Conservation (phyloP, 257 asterid species). For the Gardenia jasminoides region DNA sequence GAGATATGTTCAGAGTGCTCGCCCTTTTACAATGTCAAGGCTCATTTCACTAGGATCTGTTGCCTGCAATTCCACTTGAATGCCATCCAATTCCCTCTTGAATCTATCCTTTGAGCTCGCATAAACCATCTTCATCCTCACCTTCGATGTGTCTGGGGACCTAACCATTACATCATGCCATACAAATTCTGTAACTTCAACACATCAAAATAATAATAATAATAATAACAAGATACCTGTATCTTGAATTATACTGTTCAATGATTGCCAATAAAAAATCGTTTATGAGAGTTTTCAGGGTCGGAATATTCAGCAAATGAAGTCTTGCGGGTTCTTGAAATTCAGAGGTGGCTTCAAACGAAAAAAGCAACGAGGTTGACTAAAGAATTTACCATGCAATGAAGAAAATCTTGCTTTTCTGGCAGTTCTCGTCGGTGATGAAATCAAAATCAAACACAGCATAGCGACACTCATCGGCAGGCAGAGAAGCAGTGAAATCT, state of each 20-base stretch:
- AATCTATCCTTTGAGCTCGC: constrained; percentile 89
- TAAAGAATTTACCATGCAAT: constrained; percentile 53
- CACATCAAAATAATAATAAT: not conserved
- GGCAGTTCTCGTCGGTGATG: constrained; percentile 71
- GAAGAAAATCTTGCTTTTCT: constrained; percentile 88
- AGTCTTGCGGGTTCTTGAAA: not conserved
- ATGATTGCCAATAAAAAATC: not conserved
- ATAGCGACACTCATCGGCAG: constrained; percentile 72
- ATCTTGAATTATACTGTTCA: not conserved
- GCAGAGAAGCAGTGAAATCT: constrained; percentile 56
- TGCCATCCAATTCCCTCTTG: constrained; percentile 85
- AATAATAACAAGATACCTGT: not conserved
- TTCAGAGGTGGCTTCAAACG: not conserved
- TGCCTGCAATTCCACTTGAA: constrained; percentile 78
- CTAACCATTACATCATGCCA: constrained; percentile 21
- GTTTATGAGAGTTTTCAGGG: not conserved
- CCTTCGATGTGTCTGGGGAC: constrained; percentile 73
- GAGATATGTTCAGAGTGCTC: constrained; percentile 42
- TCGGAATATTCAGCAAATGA: not conserved
- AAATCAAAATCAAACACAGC: constrained; percentile 82
- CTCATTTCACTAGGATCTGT: constrained; percentile 95
- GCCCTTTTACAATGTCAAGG: constrained; percentile 62
- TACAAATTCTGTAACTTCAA: not conserved
- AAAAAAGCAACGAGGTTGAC: not conserved
- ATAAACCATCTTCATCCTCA: constrained; percentile 90